Evolutionary conservation across 345 rosid species (phyloP).

Genomic region (Linum tenue): DNA sequence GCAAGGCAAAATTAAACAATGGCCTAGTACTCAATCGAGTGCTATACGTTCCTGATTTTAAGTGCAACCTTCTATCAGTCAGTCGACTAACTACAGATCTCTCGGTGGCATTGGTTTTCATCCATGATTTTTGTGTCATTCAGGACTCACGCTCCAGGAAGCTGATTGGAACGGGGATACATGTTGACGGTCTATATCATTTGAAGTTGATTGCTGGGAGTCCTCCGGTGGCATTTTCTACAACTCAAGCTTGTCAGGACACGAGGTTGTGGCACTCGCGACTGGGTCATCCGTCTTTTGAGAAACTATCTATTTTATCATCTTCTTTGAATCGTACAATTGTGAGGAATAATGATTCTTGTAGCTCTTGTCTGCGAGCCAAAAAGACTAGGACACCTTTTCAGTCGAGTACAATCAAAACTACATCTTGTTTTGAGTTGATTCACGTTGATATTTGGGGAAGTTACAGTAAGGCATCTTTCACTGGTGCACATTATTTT

Average conservation of each 20-base stretch:
- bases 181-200: neutral
- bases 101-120: no score
- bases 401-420: neutral
- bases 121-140: no score
- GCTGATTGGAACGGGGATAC: neutral
- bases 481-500: neutral
- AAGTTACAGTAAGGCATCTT: neutral
- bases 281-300: no score
- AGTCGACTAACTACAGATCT: no score
- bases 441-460: neutral
- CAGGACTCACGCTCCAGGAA: no score
- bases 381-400: neutral
- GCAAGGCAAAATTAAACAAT: neutral
- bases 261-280: neutral
- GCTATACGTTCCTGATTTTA: neutral
- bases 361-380: neutral
- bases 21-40: neutral
- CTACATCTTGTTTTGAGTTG: neutral
- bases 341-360: neutral
- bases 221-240: no score
- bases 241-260: neutral
- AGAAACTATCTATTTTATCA: neutral
- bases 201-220: conserved; percentile 8
- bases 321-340: neutral
- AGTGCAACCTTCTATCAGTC: neutral